Evolutionary conservation across 1,139 yeast genomes (phyloP).

Genomic region (Nakaseomyces kungkrabaensis): DNA sequence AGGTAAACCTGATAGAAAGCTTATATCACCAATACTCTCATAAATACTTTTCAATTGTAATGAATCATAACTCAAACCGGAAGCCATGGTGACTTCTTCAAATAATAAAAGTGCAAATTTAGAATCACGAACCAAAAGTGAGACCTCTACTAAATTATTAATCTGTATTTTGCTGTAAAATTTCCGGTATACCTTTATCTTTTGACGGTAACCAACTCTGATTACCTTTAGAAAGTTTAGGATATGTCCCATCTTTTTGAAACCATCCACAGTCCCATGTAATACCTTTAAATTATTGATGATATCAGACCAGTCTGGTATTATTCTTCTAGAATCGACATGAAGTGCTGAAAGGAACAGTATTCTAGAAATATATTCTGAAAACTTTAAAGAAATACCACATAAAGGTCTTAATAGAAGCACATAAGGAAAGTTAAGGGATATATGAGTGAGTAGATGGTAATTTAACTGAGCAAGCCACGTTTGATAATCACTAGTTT

Average conservation of each 20-base stretch:
- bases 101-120: constrained; percentile 45
- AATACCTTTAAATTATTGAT: constrained; percentile 6
- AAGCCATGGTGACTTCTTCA: constrained; percentile 38
- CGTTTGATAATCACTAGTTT: background rate
- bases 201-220: constrained; percentile 37
- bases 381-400: constrained; percentile 6
- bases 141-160: constrained; percentile 29
- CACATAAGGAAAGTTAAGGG: background rate
- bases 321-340: constrained; percentile 9
- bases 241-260: constrained; percentile 29
- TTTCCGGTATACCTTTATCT: constrained; percentile 29
- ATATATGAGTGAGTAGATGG: constrained; percentile 1
- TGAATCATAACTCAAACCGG: constrained; percentile 9
- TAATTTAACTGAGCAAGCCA: constrained; percentile 1
- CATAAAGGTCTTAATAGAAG: constrained; percentile 7
- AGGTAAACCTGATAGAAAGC: constrained; percentile 55
- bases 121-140: constrained; percentile 32
- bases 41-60: constrained; percentile 35
- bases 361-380: background rate
- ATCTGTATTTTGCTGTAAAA: constrained; percentile 34
- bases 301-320: constrained; percentile 7
- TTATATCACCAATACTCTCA: constrained; percentile 43
- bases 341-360: constrained; percentile 8
- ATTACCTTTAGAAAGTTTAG: constrained; percentile 36
- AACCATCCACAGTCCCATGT: constrained; percentile 12